A percentile compares a stretch with the other conserved stretches of the same genome.
Conservation (phyloP, 495 filamentous ascomycete genomes). For the Penicillium antarcticum region DNA sequence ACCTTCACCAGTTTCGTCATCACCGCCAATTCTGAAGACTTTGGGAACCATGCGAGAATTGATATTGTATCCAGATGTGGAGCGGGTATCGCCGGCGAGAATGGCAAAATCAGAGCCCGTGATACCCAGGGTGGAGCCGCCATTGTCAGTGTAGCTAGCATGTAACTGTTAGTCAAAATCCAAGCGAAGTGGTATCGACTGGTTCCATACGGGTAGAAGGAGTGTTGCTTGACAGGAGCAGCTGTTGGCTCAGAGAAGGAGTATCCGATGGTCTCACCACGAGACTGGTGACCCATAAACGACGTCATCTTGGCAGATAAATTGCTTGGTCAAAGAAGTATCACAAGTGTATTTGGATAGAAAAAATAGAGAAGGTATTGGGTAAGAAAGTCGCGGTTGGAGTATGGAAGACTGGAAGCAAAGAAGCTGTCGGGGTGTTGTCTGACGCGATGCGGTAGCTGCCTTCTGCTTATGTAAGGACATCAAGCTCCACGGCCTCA, state of each 20-base stretch:
- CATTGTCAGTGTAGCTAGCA: conserved; percentile 93
- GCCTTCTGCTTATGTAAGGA: conserved; percentile 41
- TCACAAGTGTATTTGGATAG: neutral
- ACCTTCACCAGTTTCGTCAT: conserved; percentile 76
- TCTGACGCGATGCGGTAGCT: conserved; percentile 44
- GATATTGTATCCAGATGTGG: conserved; percentile 96
- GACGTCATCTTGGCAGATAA: conserved; percentile 40
- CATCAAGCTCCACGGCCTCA: too few relatives aligned
- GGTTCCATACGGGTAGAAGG: conserved; percentile 80
- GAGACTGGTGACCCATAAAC: conserved; percentile 40
- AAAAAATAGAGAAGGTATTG: conserved; percentile 2
- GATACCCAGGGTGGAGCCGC: conserved; percentile 94
- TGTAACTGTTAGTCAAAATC: conserved; percentile 8
- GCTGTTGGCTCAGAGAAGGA: conserved; percentile 56
- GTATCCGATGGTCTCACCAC: conserved; percentile 49
- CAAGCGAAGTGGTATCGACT: neutral
- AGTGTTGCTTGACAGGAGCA: conserved; percentile 62
- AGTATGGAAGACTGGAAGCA: conserved; percentile 9
- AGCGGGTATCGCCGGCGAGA: conserved; percentile 92
- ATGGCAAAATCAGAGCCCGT: conserved; percentile 90
- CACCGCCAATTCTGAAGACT: conserved; percentile 92
- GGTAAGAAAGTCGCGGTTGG: conserved; percentile 5
- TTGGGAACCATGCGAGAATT: conserved; percentile 92
- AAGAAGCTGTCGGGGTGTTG: conserved; percentile 15
- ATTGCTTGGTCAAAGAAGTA: neutral